Evolutionary conservation across 2,329 filamentous ascomycete genomes (phyloP).

Genomic region (Coniochaeta hoffmannii): DNA sequence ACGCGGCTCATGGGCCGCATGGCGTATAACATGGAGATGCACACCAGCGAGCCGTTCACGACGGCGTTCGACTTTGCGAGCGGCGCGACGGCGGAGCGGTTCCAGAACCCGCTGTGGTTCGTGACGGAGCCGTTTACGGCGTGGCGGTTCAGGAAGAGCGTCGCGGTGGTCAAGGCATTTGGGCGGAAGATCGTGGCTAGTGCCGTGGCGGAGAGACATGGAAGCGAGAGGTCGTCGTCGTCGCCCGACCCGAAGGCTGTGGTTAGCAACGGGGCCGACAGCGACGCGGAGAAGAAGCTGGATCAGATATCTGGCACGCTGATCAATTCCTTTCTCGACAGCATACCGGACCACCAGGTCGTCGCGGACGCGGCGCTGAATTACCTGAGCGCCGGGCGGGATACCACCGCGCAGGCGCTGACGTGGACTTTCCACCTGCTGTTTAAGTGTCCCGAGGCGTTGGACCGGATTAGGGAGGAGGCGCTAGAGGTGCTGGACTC

Average conservation of each 20-base stretch:
- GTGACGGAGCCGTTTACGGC: slow-evolving; percentile 49
- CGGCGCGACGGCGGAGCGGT: slow-evolving; percentile 50
- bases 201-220: slow-evolving; percentile 35
- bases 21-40: slow-evolving; percentile 64
- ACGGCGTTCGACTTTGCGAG: slow-evolving; percentile 56
- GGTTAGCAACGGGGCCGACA: slow-evolving; percentile 6
- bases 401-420: slow-evolving; percentile 57
- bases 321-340: slow-evolving; percentile 52
- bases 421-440: slow-evolving; percentile 59
- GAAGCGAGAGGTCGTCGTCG: not conserved
- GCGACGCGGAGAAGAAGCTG: slow-evolving; percentile 19
- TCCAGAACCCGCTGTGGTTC: slow-evolving; percentile 59
- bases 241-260: not conserved
- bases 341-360: slow-evolving; percentile 44
- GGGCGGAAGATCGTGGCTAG: slow-evolving; percentile 50
- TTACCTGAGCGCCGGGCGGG: slow-evolving; percentile 57
- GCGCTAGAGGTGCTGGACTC: slow-evolving; percentile 19
- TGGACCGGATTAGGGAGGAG: slow-evolving; percentile 35
- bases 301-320: slow-evolving; percentile 44
- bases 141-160: slow-evolving; percentile 36
- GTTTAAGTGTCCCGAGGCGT: slow-evolving; percentile 38
- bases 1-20: slow-evolving; percentile 60
- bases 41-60: slow-evolving; percentile 52
- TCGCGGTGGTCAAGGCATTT: slow-evolving; percentile 44
- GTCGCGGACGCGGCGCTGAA: slow-evolving; percentile 60